Evolutionary conservation across 371 early-diverging fungal species (phyloP), one percentile per base, ranked within the genome.

Genomic region (Mitosporidium daphniae): DNA sequence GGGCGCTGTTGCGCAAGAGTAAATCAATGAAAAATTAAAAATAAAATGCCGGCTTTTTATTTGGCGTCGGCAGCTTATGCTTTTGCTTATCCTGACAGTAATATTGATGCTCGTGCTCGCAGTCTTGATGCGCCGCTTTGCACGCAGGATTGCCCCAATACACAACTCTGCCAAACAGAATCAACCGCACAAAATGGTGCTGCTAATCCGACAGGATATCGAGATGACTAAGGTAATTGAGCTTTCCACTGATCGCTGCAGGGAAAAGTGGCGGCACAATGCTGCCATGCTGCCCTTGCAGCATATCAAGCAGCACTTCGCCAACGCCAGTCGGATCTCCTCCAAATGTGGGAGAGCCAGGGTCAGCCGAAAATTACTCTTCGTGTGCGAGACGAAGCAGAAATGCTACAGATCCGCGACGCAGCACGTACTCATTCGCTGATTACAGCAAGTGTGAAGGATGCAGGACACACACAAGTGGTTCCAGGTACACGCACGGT

Each of bases 381-480:
- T n/a, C 12, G 68, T 67, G 41, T 51, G 58, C 28, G 50, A 54
- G 10, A 21, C 45, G 33, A 73, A 77, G 37, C 66, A 61, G 62
- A 63, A 29, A 42, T 82, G 67, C 57, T 72, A 23, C 42, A 54
- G 26, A 32, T 82, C 23, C 57, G 70, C 39, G 48, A 48, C 1
- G 37, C 47, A 29, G 89, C 89, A 0, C 44, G 40, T 19, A 41
- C 45, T 10, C 24, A 50, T 12, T 67, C 67, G 8, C 40, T 86
- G 23, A 56, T 63, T 12, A 66, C 75, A 8, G 50, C 60, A 31
- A 56, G 53, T 27, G 74, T 89, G 26, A 49, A 51, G 17, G 94
- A 93, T 47, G 94, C 94, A 9, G 94, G 97, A 14, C 48, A 77
- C 22, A 95, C 97, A 21, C 97, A 93, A 45, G 75, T 93, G 31